These are phyloP conservation scores for Ustilago bromivora DNA, from an alignment of 1,284 basidiomycete species.

Conservation along the genomic window DNA sequence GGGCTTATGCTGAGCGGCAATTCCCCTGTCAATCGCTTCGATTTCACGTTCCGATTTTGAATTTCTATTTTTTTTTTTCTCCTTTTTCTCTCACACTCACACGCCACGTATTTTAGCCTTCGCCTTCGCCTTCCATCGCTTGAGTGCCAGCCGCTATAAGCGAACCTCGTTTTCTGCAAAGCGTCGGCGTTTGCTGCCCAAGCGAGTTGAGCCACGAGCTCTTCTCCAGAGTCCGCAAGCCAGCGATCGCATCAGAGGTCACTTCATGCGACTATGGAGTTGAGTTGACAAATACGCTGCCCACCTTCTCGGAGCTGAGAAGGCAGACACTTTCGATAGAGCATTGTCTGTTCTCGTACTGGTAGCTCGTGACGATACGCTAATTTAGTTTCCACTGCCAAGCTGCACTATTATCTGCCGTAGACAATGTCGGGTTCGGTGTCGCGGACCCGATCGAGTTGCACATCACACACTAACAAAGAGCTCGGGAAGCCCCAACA, in stretches of 20 bases:
- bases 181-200: slow-evolving; percentile 17
- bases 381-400: neutral
- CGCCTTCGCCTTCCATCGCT: slow-evolving; percentile 15
- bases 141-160: neutral
- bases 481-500: neutral
- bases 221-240: neutral
- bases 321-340: neutral
- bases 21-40: neutral
- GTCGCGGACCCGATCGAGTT: neutral
- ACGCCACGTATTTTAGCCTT: neutral
- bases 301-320: too few species aligned
- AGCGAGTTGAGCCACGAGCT: slow-evolving; percentile 14
- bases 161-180: neutral
- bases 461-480: neutral
- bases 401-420: neutral
- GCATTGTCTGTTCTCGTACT: neutral
- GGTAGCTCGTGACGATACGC: neutral
- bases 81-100: neutral
- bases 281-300: neutral
- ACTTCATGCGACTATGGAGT: too few species aligned
- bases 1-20: neutral
- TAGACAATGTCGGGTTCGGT: slow-evolving; percentile 4
- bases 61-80: neutral
- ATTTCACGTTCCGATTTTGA: neutral
- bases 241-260: neutral